Evolutionary conservation across 2,329 filamentous ascomycete genomes (phyloP), one percentile per base, ranked within the genome.

Genomic region (Microsporum ferrugineum): DNA sequence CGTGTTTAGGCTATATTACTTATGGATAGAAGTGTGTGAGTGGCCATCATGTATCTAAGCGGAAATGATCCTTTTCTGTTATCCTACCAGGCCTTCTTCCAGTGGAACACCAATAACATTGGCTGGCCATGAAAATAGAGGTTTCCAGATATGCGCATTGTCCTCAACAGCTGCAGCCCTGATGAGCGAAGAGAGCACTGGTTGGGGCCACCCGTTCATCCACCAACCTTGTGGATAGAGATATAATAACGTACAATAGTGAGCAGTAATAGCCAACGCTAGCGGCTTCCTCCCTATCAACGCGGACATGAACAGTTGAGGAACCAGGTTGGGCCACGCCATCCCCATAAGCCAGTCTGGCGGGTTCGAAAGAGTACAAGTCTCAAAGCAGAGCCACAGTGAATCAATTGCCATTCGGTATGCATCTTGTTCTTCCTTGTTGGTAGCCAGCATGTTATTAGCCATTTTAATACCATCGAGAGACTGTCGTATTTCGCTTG

Each of bases 141-240:
- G n/a, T 23, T n/a, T 36, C 29, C 14, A 36, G 31, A n/a, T 17
- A 23, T 5, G 31, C 8, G 5, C 33, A 34, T 17, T 10, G 5
- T 29, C 10, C 17, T 14, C 12, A 17, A 55, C 31, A 8, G 51
- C 51, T 34, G n/a, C 51, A 3, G 38, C 14, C 4, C 23, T 34
- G 51, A 55, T n/a, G 33, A 68, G 49, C 5, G 60, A 58, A 14
- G 53, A 80, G 27, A 88, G 82, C 67, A 88, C 84, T 62, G 83
- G 80, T n/a, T 82, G 80, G n/a, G 84, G 80, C 64, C 86, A 84
- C 33, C 84, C 84, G 47, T 82, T 77, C 2, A 87, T 71, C 85
- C 86, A 88, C 86, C 86, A 88, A 17, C 84, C 74, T 17, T 76
- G 71, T 64, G 85, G 82, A 64, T 85, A 76, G 33, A 78, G 78